Conservation (phyloP, 2,329 filamentous ascomycete species). For the Fusarium camptoceras region DNA sequence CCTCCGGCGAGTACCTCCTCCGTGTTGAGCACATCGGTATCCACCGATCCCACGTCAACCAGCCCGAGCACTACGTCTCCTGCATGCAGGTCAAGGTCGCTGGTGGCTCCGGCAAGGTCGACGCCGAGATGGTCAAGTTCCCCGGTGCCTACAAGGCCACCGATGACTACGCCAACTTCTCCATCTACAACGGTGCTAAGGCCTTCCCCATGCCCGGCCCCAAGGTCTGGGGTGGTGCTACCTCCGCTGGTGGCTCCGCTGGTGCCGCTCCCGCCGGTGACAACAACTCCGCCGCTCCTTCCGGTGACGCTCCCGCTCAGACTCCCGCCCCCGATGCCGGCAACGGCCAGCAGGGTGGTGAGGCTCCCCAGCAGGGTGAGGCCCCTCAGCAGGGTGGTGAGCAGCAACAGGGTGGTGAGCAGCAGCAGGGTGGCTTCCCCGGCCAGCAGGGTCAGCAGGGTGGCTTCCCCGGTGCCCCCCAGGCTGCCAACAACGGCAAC, state of each 20-base stretch:
- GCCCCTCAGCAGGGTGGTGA: not conserved
- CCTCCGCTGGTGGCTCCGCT: not conserved
- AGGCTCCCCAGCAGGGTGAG: not conserved
- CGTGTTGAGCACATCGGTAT: constrained; percentile 25
- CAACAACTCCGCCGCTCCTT: not conserved
- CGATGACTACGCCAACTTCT: constrained; percentile 24
- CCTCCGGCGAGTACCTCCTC: constrained; percentile 28
- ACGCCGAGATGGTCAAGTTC: constrained; percentile 27
- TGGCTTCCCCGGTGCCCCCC: constrained; percentile 9
- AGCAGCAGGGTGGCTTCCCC: not conserved
- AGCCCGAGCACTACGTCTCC: constrained; percentile 29
- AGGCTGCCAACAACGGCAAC: not conserved
- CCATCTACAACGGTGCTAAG: constrained; percentile 25
- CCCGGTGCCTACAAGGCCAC: constrained; percentile 27
- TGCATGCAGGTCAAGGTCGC: constrained; percentile 26
- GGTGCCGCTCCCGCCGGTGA: not conserved
- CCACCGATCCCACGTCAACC: constrained; percentile 26
- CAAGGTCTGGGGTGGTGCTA: constrained; percentile 12
- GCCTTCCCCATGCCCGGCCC: constrained; percentile 22
- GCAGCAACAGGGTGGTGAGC: not conserved
- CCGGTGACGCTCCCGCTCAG: not conserved
- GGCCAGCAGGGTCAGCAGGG: constrained; percentile 4
- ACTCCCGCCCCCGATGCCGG: not conserved
- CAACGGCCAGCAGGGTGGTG: not conserved
- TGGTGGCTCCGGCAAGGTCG: constrained; percentile 16